Evolutionary conservation across 1,284 basidiomycete genomes (phyloP).

Genomic region (Rhodotorula mucilaginosa): DNA sequence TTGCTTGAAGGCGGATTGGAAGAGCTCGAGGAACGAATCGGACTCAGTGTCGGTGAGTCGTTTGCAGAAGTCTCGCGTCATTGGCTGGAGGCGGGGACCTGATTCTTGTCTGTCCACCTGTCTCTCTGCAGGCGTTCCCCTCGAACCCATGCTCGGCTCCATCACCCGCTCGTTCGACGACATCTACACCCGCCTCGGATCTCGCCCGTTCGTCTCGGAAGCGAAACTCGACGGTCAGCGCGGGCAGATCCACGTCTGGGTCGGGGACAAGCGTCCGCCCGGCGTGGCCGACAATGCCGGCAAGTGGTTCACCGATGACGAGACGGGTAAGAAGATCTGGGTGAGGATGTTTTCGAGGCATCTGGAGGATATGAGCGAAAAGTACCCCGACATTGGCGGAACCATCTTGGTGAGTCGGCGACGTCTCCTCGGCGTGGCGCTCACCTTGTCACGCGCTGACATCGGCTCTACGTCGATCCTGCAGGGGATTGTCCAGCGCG

Average conservation of each 20-base stretch:
- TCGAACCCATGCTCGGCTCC: slow-evolving; percentile 55
- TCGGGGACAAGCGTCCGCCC: slow-evolving; percentile 9
- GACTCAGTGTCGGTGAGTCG: slow-evolving; percentile 24
- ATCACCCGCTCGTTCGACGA: slow-evolving; percentile 76
- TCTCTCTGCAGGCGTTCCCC: slow-evolving; percentile 50
- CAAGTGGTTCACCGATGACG: slow-evolving; percentile 13
- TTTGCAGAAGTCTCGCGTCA: neutral
- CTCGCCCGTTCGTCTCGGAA: slow-evolving; percentile 71
- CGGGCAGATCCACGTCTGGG: slow-evolving; percentile 71
- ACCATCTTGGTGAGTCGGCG: slow-evolving; percentile 54
- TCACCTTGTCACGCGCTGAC: neutral
- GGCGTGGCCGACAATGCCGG: slow-evolving; percentile 17
- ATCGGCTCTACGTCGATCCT: neutral
- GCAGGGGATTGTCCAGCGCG: slow-evolving; percentile 45
- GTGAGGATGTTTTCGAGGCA: slow-evolving; percentile 82
- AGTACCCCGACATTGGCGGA: slow-evolving; percentile 81
- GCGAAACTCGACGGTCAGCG: slow-evolving; percentile 83
- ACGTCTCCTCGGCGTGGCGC: slow-evolving; percentile 23
- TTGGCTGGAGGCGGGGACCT: neutral
- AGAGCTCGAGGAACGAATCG: slow-evolving; percentile 53
- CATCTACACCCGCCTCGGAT: slow-evolving; percentile 67
- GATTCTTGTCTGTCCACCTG: neutral
- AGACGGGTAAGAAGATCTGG: slow-evolving; percentile 46
- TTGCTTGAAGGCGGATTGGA: slow-evolving; percentile 49
- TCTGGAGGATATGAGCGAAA: slow-evolving; percentile 58